phyloP scores from a whole-genome alignment of 2,329 filamentous ascomycete genomes.

The Aspergillus glaucus region DNA sequence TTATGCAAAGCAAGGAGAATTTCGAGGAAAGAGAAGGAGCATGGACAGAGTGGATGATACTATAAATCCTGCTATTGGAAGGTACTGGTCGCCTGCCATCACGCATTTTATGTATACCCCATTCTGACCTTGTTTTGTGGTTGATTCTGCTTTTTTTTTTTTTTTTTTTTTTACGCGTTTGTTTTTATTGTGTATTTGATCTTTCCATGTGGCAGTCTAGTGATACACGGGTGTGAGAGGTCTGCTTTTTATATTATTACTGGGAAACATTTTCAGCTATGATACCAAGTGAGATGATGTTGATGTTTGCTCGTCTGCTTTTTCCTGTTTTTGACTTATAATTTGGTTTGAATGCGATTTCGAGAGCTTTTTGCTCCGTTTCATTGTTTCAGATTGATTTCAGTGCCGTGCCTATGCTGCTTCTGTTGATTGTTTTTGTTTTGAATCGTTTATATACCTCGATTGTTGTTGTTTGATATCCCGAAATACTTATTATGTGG shows the following conservation, averaged over 20 bases:
- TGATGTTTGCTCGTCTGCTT: conserved; percentile 14
- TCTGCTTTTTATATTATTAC: conserved; percentile 4
- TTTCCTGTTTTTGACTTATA: conserved; percentile 3
- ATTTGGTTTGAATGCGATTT: conserved; percentile 2
- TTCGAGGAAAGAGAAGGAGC: conserved; percentile 4
- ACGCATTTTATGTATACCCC: conserved; percentile 4
- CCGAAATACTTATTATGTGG: background rate
- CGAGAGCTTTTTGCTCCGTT: background rate
- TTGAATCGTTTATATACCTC: conserved; percentile 15
- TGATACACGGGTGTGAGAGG: background rate
- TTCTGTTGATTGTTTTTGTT: conserved; percentile 5
- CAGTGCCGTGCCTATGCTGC: conserved; percentile 8
- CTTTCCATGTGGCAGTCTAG: conserved; percentile 7
- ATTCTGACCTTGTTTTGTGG: conserved; percentile 3
- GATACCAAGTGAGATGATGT: conserved; percentile 22
- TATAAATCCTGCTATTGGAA: background rate
- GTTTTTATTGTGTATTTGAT: conserved; percentile 1
- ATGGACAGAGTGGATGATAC: conserved; percentile 3
- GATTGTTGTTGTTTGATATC: conserved; percentile 8
- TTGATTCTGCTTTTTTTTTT: conserved; percentile 7
- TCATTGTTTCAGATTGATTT: background rate
- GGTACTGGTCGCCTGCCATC: conserved; percentile 1
- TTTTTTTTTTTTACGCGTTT: conserved; percentile 9
- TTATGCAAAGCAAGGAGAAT: conserved; percentile 7
- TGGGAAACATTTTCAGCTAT: conserved; percentile 11